A percentile compares a stretch with the other conserved stretches of the same genome.
phyloP scores from a whole-genome alignment of 768 basidiomycete genomes.

The Leucocoprinus sp. region DNA sequence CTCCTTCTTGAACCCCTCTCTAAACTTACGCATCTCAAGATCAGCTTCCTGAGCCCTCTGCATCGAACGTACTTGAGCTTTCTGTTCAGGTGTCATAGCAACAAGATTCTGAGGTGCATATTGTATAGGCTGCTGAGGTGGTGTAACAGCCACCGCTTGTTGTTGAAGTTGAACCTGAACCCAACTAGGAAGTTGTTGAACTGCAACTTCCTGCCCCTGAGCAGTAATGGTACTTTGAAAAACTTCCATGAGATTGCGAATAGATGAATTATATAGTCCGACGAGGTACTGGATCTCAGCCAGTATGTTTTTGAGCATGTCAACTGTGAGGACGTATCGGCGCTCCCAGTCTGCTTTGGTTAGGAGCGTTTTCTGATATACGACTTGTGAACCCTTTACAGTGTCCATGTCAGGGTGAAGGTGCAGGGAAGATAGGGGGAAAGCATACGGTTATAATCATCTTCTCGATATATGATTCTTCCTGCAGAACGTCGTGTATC shows the following conservation, averaged over 20 bases:
- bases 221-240: slow-evolving; percentile 8
- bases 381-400: slow-evolving; percentile 8
- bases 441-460: slow-evolving; percentile 10
- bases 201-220: slow-evolving; percentile 9
- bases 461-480: slow-evolving; percentile 10
- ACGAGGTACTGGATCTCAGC: slow-evolving; percentile 11
- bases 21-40: slow-evolving; percentile 8
- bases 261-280: slow-evolving; percentile 9
- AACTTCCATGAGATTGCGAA: slow-evolving; percentile 9
- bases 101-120: slow-evolving; percentile 6
- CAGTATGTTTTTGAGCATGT: slow-evolving; percentile 9
- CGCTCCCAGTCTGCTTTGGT: slow-evolving; percentile 11
- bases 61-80: slow-evolving; percentile 3
- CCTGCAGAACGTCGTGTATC: slow-evolving; percentile 11
- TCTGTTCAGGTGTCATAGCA: slow-evolving; percentile 4
- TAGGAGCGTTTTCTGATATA: slow-evolving; percentile 9
- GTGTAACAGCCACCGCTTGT: slow-evolving; percentile 5
- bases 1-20: slow-evolving; percentile 8
- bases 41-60: slow-evolving; percentile 10
- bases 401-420: background rate
- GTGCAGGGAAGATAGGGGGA: background rate
- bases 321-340: slow-evolving; percentile 10
- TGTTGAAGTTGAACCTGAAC: slow-evolving; percentile 10
- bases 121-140: slow-evolving; percentile 1
- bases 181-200: slow-evolving; percentile 11